Conservation (phyloP, 176 grass and related monocot species). For the Saccharum officinarum region DNA sequence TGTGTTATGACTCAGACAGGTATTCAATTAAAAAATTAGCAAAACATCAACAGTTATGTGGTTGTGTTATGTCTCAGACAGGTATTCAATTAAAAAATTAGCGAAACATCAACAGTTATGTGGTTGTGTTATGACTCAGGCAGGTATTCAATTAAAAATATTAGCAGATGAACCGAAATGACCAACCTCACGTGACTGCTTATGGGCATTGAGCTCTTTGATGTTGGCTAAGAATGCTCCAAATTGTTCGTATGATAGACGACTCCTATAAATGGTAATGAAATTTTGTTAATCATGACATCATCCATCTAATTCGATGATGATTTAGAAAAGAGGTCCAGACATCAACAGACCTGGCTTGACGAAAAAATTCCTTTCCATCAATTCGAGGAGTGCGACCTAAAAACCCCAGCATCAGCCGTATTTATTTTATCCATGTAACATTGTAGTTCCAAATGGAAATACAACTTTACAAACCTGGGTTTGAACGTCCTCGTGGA, state of each 20-base stretch:
- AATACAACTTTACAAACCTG: slow-evolving; percentile 48
- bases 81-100: not conserved
- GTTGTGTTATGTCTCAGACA: not conserved
- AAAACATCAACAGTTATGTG: not conserved
- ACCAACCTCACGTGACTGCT: slow-evolving; percentile 84
- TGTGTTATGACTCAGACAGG: not conserved
- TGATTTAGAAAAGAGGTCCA: not conserved
- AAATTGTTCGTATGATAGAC: slow-evolving; percentile 98
- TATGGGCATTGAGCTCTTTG: slow-evolving; percentile 93
- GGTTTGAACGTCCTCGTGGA: slow-evolving; percentile 55
- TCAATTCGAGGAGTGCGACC: slow-evolving; percentile 77
- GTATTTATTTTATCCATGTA: slow-evolving; percentile 5
- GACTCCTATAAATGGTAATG: slow-evolving; percentile 62
- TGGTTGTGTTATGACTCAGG: not conserved
- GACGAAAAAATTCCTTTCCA: slow-evolving; percentile 97
- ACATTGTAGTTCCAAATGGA: not conserved
- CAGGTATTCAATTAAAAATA: slow-evolving; percentile 1
- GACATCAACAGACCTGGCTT: slow-evolving; percentile 67
- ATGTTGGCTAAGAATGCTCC: slow-evolving; percentile 96
- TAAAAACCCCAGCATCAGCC: slow-evolving; percentile 43
- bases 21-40: not conserved
- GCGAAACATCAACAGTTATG: not conserved
- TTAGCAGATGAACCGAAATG: not conserved
- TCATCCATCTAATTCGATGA: not conserved
- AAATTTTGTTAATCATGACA: not conserved